Evolutionary conservation across 768 basidiomycete genomes (phyloP), one percentile per base, ranked within the genome.

Genomic region (Mycena maculata): DNA sequence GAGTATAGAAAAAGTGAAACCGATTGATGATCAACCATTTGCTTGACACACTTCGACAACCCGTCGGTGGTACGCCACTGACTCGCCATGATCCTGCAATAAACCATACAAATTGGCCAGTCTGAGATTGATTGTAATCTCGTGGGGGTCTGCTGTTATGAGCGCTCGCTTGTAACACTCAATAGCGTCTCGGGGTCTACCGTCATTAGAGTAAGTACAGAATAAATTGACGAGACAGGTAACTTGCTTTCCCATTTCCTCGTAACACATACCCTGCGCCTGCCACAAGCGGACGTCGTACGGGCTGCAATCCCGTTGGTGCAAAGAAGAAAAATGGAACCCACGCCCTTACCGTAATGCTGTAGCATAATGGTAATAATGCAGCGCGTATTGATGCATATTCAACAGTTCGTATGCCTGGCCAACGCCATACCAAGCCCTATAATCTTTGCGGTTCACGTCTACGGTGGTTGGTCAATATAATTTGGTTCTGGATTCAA

Each of bases 341-440:
- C 15, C 13, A 68, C 56, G 52, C 49, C 61, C 79, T 62, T 72
- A 95, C 95, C 95, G 85, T 60, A 99, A 83, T 22, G 96, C 93
- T 28, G 96, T 96, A 4, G 98, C 96, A 73, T 94, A 90, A 75
- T 98, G 96, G 76, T 96, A 99, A 79, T 99, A 99, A 78, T 97
- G 90, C 30, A 99, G 83, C 7, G 97, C 92, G 80, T 99, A 99
- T 75, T 94, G 91, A 68, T 95, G 95, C 96, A 99, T 99, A 75
- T 92, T 96, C 58, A 99, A 81, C 25, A 99, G 85, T 74, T 99
- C 97, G 76, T 99, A 99, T 15, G 97, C 95, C 76, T 99, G 98
- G 4, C 97, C 98, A 57, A 99, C 89, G 38, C 98, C 98, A 79
- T 96, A 98, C 98, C 98, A 99, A 8, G 96, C 97, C 63, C 97